Percentiles rank a stretch among this genome's conserved stretches.
Evolutionary conservation across 345 rosid species (phyloP).

Genomic region (Schrenkiella parvula): DNA sequence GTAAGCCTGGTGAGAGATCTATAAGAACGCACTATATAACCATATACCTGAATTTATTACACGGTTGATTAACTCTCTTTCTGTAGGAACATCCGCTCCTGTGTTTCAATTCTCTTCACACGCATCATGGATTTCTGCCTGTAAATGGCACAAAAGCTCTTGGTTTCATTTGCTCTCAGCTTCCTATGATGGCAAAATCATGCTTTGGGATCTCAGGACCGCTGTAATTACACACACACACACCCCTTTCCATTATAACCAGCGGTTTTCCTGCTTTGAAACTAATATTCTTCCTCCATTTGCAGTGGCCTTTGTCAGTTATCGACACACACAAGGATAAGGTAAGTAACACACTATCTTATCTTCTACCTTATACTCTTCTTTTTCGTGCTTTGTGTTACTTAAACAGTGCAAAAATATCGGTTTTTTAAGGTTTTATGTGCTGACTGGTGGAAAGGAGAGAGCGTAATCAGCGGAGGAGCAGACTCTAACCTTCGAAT

Average conservation of each 20-base stretch:
- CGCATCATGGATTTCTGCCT: conserved; percentile 84
- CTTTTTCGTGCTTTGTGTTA: not conserved
- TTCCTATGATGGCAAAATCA: conserved; percentile 96
- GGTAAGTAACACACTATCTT: conserved; percentile 35
- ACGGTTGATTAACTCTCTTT: not conserved
- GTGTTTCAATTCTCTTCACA: conserved; percentile 80
- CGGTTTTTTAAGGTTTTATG: conserved; percentile 56
- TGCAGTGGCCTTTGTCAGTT: conserved; percentile 93
- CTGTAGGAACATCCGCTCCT: conserved; percentile 86
- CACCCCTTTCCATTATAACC: not conserved
- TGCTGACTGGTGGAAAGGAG: conserved; percentile 97
- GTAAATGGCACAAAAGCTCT: conserved; percentile 90
- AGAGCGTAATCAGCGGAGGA: conserved; percentile 83
- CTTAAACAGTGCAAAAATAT: not conserved
- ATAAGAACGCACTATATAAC: conserved; percentile 5
- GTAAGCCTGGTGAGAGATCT: conserved; percentile 73
- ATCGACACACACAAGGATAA: conserved; percentile 80
- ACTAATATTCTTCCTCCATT: conserved; percentile 19
- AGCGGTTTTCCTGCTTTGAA: not conserved
- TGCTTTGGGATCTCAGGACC: conserved; percentile 99
- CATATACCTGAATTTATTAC: not conserved
- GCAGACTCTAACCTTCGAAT: conserved; percentile 75
- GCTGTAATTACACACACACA: conserved; percentile 51
- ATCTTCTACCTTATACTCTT: not conserved
- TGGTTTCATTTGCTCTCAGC: conserved; percentile 85